phyloP scores from a whole-genome alignment of 176 grass and related monocot genomes.

The Secale cereale region DNA sequence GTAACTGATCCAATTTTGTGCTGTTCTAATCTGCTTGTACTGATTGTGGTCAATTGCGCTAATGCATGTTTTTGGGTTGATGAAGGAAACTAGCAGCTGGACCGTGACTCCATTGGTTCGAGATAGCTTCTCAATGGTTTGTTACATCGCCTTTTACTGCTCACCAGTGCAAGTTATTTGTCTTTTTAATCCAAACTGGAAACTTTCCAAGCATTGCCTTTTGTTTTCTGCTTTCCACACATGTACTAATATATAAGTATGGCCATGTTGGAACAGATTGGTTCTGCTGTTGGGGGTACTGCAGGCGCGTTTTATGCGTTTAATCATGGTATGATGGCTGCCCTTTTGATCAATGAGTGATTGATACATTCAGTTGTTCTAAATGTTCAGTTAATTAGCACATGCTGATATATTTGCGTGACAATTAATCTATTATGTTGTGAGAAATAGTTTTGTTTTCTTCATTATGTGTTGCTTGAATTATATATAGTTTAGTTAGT shows the following conservation, averaged over 20 bases:
- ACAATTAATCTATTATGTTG: background rate
- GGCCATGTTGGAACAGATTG: conserved; percentile 49
- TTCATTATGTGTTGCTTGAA: background rate
- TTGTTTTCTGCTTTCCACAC: background rate
- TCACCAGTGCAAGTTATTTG: background rate
- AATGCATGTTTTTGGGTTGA: background rate
- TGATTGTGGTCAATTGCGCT: background rate
- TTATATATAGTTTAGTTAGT: background rate
- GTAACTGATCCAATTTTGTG: background rate
- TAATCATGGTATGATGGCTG: conserved; percentile 59
- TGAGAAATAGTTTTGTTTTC: background rate
- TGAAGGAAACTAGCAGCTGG: conserved; percentile 82
- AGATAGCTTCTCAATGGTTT: conserved; percentile 89
- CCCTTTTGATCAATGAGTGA: background rate
- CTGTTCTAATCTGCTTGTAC: background rate
- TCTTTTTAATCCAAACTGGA: background rate
- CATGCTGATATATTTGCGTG: background rate
- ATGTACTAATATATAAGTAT: background rate
- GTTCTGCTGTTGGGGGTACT: conserved; percentile 80
- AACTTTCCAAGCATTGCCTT: background rate
- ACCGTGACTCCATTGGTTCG: conserved; percentile 59
- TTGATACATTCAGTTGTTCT: background rate
- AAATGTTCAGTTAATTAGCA: background rate
- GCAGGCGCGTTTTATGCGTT: conserved; percentile 92
- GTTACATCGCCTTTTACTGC: background rate